Evolutionary conservation across 768 basidiomycete species (phyloP).

Genomic region (Lactarius indigo): DNA sequence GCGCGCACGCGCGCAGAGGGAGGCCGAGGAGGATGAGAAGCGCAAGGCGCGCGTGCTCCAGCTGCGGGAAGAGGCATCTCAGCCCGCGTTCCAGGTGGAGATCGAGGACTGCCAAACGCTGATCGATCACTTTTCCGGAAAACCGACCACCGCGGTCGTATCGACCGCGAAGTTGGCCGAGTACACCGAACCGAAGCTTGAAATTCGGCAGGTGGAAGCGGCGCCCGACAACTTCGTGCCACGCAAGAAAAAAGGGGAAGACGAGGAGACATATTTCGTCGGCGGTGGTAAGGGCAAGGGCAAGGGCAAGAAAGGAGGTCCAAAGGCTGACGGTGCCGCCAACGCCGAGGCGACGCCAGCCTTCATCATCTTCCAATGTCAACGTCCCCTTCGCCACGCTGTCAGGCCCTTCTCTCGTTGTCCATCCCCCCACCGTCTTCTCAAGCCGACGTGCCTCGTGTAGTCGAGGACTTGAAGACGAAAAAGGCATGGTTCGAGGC

Average conservation of each 20-base stretch:
- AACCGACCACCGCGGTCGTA: constrained; percentile 48
- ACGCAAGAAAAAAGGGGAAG: constrained; percentile 91
- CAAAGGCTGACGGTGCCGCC: constrained; percentile 30
- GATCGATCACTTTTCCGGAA: constrained; percentile 79
- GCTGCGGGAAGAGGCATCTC: constrained; percentile 84
- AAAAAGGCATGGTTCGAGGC: constrained; percentile 96
- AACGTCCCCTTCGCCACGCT: constrained; percentile 85
- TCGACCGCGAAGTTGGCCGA: constrained; percentile 40
- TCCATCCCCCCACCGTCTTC: constrained; percentile 89
- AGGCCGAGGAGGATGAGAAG: constrained; percentile 73
- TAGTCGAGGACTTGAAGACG: constrained; percentile 84
- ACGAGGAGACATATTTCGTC: constrained; percentile 77
- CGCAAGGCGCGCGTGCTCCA: constrained; percentile 75
- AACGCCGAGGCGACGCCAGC: constrained; percentile 38
- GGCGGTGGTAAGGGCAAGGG: constrained; percentile 56
- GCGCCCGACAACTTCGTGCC: constrained; percentile 63
- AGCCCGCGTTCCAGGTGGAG: constrained; percentile 86
- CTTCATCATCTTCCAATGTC: constrained; percentile 40
- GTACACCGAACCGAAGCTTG: constrained; percentile 72
- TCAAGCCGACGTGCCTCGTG: constrained; percentile 69
- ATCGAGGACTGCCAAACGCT: constrained; percentile 97
- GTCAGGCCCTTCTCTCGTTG: constrained; percentile 76
- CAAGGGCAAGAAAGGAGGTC: constrained; percentile 58
- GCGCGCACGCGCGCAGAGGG: constrained; percentile 67
- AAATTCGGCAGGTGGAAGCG: constrained; percentile 79